Conservation (phyloP, 2,329 filamentous ascomycete species). For the Camptophora hylomeconis region DNA sequence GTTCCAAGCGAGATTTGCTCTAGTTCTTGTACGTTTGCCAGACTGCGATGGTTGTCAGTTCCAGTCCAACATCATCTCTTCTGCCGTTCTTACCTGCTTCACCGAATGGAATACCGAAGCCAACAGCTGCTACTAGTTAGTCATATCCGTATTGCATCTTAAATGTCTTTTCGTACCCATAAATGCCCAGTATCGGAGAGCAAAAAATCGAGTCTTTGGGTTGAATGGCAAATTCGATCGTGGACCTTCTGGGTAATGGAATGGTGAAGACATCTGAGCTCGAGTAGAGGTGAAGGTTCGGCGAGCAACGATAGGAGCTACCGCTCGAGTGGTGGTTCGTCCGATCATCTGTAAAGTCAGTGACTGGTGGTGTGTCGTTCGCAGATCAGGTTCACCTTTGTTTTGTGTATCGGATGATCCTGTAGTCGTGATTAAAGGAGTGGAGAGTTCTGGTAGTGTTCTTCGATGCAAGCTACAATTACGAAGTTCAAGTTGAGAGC, state of each 20-base stretch:
- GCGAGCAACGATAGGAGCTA: slow-evolving; percentile 61
- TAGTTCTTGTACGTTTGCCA: slow-evolving; percentile 56
- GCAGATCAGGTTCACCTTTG: no score
- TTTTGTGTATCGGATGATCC: no score
- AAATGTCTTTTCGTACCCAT: slow-evolving; percentile 41
- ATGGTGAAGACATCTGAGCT: slow-evolving; percentile 66
- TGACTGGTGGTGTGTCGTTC: background rate
- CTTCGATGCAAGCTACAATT: no score
- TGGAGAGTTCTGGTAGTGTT: no score
- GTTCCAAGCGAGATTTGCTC: no score
- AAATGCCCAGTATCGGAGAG: slow-evolving; percentile 69
- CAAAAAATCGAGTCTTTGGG: slow-evolving; percentile 78
- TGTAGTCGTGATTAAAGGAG: no score
- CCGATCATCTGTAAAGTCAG: slow-evolving; percentile 59
- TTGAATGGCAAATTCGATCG: slow-evolving; percentile 96
- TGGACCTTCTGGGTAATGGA: slow-evolving; percentile 97
- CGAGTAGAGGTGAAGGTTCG: slow-evolving; percentile 91
- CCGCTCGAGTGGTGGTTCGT: slow-evolving; percentile 50
- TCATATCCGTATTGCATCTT: slow-evolving; percentile 6
- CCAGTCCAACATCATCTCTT: background rate
- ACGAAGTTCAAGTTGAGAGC: no score
- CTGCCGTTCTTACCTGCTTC: slow-evolving; percentile 45
- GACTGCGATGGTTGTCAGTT: slow-evolving; percentile 33
- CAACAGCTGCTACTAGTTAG: slow-evolving; percentile 31
- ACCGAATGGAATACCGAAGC: slow-evolving; percentile 47